Evolutionary conservation across 257 asterid genomes (phyloP), one percentile per base, ranked within the genome.

Genomic region (Petunia axillaris): DNA sequence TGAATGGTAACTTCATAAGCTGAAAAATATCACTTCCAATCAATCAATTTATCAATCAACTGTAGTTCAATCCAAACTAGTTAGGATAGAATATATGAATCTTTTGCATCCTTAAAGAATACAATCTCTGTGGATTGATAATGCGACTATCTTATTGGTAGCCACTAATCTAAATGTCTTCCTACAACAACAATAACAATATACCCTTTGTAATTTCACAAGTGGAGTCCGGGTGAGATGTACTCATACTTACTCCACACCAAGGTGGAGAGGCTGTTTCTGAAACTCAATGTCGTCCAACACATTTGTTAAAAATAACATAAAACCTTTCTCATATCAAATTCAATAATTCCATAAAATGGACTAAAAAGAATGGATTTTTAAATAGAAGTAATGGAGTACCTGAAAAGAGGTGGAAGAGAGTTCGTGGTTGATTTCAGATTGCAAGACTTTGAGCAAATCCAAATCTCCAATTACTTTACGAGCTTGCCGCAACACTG

Each of bases 371-470:
- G 1, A 41, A 13, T 43, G n/a, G 48, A 48, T 5, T 0, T 78
- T 79, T 2, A 36, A 38, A 39, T 60, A 25, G 59, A 65, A 1
- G 64, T 39, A 55, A 46, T 35, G 14, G 38, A 2, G 43, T 80
- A 93, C 98, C 98, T 91, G 89, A 81, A 84, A 87, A 44, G 87
- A 85, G 83, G 85, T 76, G 78, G 92, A 81, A 15, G 91, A 81
- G 83, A 89, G 91, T 77, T 94, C 98, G 54, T 88, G 88, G 82
- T 86, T 82, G 87, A 94, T 94, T 85, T 94, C 98, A 4, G 98
- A 87, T 73, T 85, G 94, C 87, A 94, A 46, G 48, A 88, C 81
- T 82, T 88, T 90, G 75, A 93, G 87, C 87, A 94, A 85, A 84
- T 86, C 92, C 78, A 84, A 85, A 66, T 94, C 96, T 58, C 84